phyloP scores from a whole-genome alignment of 78 protist genomes.

The Ministeria vibrans region DNA sequence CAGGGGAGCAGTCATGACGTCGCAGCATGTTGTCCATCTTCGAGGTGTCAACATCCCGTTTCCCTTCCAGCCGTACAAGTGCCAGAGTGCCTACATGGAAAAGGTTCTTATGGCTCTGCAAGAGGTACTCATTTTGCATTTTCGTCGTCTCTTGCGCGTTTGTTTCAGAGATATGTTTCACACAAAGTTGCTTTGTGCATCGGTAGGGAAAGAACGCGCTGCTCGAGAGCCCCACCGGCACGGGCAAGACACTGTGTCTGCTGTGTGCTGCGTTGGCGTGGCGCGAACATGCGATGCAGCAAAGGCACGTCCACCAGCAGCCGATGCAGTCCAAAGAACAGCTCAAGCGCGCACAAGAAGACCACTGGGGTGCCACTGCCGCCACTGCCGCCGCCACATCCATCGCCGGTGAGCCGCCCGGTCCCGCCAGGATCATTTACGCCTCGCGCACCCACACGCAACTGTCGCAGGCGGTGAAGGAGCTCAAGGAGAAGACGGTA shows the following conservation, averaged over 20 bases:
- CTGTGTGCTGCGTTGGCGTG: slow-evolving; percentile 85
- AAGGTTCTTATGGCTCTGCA: slow-evolving; percentile 6
- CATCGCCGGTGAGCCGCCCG: not conserved
- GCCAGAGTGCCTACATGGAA: slow-evolving; percentile 39
- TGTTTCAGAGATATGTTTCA: not conserved
- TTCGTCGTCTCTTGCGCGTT: not conserved
- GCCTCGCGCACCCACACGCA: slow-evolving; percentile 93
- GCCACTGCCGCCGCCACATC: not conserved
- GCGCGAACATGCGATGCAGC: slow-evolving; percentile 29
- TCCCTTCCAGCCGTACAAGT: slow-evolving; percentile 38
- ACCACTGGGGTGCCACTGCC: not conserved
- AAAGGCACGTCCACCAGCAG: too few relatives aligned
- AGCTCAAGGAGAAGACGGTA: slow-evolving; percentile 59
- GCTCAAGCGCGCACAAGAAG: not conserved
- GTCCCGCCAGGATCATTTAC: slow-evolving; percentile 60
- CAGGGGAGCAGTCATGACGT: too few relatives aligned
- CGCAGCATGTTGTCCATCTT: too few relatives aligned
- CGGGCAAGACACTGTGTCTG: slow-evolving; percentile 94
- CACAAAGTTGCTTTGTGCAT: not conserved
- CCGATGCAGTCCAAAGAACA: not conserved
- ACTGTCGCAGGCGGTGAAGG: slow-evolving; percentile 82
- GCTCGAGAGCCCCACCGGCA: slow-evolving; percentile 89
- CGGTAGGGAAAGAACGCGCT: slow-evolving; percentile 53
- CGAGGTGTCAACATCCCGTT: slow-evolving; percentile 16
- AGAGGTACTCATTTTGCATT: not conserved